Percentiles rank a stretch among this genome's conserved stretches.
These are phyloP conservation scores for Entrophospora sp. DNA, from an alignment of 192 early-diverging fungal species.

Conservation along the genomic window DNA sequence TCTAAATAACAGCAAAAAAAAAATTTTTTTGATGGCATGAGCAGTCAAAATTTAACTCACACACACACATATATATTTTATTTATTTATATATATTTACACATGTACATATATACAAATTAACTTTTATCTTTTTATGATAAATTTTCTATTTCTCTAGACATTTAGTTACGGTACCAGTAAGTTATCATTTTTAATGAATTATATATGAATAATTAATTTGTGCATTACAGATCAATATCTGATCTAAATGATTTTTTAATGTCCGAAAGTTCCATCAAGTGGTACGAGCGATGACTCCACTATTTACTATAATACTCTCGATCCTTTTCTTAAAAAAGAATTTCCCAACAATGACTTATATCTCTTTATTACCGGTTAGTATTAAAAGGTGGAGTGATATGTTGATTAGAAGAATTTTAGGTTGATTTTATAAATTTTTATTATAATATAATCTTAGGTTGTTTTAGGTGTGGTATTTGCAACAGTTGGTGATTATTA, in stretches of 20 bases:
- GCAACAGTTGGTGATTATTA: constrained; percentile 78
- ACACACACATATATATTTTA: too few species aligned
- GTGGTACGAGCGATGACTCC: constrained; percentile 76
- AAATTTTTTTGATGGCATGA: too few species aligned
- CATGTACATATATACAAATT: too few species aligned
- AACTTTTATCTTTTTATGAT: too few species aligned
- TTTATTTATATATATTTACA: background rate
- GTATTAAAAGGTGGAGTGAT: constrained; percentile 5
- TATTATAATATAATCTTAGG: too few species aligned
- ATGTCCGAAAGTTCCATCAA: constrained; percentile 57
- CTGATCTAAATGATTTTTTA: too few species aligned
- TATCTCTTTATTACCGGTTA: constrained; percentile 51
- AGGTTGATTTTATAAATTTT: constrained; percentile 8
- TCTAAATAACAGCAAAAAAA: too few species aligned
- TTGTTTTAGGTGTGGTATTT: constrained; percentile 70
- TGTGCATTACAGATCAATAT: too few species aligned
- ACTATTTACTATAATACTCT: constrained; percentile 64
- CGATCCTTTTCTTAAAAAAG: constrained; percentile 52
- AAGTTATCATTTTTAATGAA: background rate
- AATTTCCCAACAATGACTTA: constrained; percentile 45
- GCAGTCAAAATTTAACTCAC: too few species aligned
- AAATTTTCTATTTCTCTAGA: background rate
- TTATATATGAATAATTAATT: too few species aligned
- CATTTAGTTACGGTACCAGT: constrained; percentile 21
- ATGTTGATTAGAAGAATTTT: background rate